Evolutionary conservation across 148 eudicot genomes (phyloP).

Genomic region (Vaccinium corymbosum): DNA sequence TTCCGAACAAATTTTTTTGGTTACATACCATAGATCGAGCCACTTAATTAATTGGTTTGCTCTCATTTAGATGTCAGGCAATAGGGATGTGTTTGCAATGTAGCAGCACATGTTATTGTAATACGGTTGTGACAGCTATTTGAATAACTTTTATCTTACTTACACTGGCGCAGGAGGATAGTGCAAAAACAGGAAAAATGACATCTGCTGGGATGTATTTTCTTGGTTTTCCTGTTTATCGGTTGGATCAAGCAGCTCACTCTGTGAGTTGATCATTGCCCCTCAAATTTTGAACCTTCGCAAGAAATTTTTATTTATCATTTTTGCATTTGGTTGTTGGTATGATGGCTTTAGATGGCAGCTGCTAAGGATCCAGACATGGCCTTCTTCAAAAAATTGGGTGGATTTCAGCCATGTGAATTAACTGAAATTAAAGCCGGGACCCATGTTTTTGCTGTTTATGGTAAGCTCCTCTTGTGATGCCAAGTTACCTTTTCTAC

Average conservation of each 20-base stretch:
- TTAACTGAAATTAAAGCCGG: constrained; percentile 81
- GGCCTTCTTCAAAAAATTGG: constrained; percentile 83
- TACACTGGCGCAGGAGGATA: constrained; percentile 62
- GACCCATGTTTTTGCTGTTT: constrained; percentile 85
- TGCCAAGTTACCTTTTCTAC: not conserved
- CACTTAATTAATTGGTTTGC: not conserved
- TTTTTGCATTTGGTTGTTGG: constrained; percentile 10
- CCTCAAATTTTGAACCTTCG: not conserved
- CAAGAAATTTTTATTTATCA: not conserved
- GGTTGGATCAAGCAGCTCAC: constrained; percentile 52
- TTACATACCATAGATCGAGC: not conserved
- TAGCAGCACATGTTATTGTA: not conserved
- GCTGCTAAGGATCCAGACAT: constrained; percentile 88
- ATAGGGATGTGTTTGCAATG: not conserved
- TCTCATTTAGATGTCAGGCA: not conserved
- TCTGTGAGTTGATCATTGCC: constrained; percentile 47
- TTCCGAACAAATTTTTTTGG: not conserved
- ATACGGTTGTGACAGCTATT: not conserved
- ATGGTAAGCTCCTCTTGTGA: constrained; percentile 42
- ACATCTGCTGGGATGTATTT: constrained; percentile 98
- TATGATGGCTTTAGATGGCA: constrained; percentile 42
- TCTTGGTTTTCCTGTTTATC: constrained; percentile 92
- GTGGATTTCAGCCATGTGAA: constrained; percentile 93
- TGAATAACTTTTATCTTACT: constrained; percentile 7
- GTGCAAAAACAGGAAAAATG: constrained; percentile 71